phyloP scores from a whole-genome alignment of 2,329 filamentous ascomycete genomes.

The Amphichorda felina region DNA sequence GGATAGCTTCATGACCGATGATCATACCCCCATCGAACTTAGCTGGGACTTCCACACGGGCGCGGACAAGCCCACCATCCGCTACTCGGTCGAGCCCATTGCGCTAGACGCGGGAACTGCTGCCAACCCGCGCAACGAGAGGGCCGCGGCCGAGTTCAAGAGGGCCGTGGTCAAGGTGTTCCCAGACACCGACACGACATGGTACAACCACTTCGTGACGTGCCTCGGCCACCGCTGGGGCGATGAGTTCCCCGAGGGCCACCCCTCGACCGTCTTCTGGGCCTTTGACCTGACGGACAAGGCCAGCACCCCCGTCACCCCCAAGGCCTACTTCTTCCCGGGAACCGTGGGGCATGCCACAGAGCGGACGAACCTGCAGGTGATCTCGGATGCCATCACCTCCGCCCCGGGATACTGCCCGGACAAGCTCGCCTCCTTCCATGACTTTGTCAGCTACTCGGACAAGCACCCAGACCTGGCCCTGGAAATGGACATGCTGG shows the following conservation, averaged over 20 bases:
- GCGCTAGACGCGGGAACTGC: constrained; percentile 11
- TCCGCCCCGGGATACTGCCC: constrained; percentile 4
- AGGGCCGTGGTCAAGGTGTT: constrained; percentile 1
- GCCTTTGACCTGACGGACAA: constrained; percentile 13
- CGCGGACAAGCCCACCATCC: constrained; percentile 11
- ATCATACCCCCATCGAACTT: constrained; percentile 21
- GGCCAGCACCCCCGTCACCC: constrained; percentile 6
- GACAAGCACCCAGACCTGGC: not conserved
- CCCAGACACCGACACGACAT: constrained; percentile 8
- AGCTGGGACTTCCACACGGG: constrained; percentile 21
- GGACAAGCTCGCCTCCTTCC: not conserved
- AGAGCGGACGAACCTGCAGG: constrained; percentile 2
- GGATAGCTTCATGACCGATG: constrained; percentile 28
- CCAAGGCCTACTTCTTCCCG: constrained; percentile 15
- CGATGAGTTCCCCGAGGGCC: constrained; percentile 2
- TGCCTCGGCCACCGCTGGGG: not conserved
- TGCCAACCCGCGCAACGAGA: constrained; percentile 12
- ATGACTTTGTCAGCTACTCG: not conserved
- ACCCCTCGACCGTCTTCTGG: constrained; percentile 10
- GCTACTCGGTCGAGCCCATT: constrained; percentile 21
- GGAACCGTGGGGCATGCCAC: constrained; percentile 6
- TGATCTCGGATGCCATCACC: constrained; percentile 9
- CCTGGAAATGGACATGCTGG: constrained; percentile 15
- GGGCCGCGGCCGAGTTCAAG: constrained; percentile 3
- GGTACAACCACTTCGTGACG: constrained; percentile 7